phyloP scores from a whole-genome alignment of 768 basidiomycete genomes.

The Asterophora lycoperdoides region DNA sequence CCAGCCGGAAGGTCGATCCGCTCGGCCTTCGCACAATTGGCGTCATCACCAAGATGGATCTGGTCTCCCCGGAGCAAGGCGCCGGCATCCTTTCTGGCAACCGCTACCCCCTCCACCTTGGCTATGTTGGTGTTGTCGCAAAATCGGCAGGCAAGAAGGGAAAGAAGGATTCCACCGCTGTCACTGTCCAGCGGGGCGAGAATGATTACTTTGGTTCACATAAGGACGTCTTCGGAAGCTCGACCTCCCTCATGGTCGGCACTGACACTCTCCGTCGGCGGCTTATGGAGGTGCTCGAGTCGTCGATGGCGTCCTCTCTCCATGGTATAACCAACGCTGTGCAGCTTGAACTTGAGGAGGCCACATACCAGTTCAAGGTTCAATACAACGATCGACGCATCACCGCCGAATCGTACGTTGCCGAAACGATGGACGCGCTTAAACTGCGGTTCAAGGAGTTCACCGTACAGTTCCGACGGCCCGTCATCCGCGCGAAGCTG shows the following conservation, averaged over 20 bases:
- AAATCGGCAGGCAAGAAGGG: slow-evolving; percentile 64
- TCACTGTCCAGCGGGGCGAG: slow-evolving; percentile 55
- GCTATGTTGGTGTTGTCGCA: slow-evolving; percentile 95
- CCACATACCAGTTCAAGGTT: slow-evolving; percentile 98
- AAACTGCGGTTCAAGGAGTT: slow-evolving; percentile 88
- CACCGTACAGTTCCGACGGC: slow-evolving; percentile 82
- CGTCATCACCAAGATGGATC: slow-evolving; percentile 98
- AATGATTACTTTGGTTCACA: slow-evolving; percentile 64
- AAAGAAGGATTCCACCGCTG: slow-evolving; percentile 43
- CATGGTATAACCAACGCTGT: slow-evolving; percentile 97
- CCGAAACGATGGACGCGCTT: slow-evolving; percentile 91
- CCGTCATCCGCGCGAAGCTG: slow-evolving; percentile 82
- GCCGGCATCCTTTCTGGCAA: slow-evolving; percentile 80
- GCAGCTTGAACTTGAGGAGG: slow-evolving; percentile 94
- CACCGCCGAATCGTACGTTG: slow-evolving; percentile 94
- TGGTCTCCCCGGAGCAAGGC: slow-evolving; percentile 84
- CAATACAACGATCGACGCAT: slow-evolving; percentile 95
- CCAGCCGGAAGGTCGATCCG: slow-evolving; percentile 92
- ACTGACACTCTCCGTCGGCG: slow-evolving; percentile 85
- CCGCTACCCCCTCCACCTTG: slow-evolving; percentile 94
- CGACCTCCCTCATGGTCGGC: slow-evolving; percentile 78
- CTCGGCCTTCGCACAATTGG: slow-evolving; percentile 94
- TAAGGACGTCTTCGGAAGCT: slow-evolving; percentile 54
- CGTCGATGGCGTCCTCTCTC: slow-evolving; percentile 93
- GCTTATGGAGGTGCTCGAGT: slow-evolving; percentile 96